A percentile compares a stretch with the other conserved stretches of the same genome.
Evolutionary conservation across 768 basidiomycete species (phyloP).

Genomic region (Suillus decipiens): DNA sequence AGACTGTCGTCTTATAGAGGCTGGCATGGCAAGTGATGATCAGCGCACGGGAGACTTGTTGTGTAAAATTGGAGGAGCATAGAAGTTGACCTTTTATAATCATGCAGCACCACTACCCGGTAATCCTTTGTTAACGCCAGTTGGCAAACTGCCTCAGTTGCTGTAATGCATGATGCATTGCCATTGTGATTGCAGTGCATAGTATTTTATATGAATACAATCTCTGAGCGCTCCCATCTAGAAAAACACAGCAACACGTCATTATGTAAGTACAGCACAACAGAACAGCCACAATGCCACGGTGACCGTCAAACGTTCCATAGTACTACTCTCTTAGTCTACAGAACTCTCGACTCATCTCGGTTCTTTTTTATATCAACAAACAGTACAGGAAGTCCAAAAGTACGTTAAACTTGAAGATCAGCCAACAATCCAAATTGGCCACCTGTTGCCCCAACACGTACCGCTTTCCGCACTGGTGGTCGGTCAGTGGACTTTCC

Average conservation of each 20-base stretch:
- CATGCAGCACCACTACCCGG: neutral
- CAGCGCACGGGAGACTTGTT: neutral
- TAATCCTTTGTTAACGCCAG: neutral
- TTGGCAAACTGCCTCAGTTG: too few species aligned
- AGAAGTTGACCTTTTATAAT: neutral
- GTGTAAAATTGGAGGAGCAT: neutral
- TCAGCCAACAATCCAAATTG: slow-evolving; percentile 47
- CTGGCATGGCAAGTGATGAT: neutral
- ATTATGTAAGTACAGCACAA: too few species aligned
- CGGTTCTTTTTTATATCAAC: neutral
- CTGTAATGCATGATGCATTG: too few species aligned
- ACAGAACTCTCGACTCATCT: neutral
- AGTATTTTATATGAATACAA: too few species aligned
- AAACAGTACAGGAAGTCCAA: neutral
- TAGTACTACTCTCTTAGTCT: neutral
- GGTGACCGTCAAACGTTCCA: neutral
- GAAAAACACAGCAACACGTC: too few species aligned
- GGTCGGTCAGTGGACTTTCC: slow-evolving; percentile 9
- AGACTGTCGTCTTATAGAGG: slow-evolving; percentile 19
- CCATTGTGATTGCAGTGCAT: too few species aligned
- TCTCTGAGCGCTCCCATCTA: too few species aligned
- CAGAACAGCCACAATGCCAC: too few species aligned
- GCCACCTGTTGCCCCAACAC: slow-evolving; percentile 27
- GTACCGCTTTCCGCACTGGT: slow-evolving; percentile 24
- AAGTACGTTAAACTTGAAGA: slow-evolving; percentile 33